Base-by-base conservation (phyloP, 768 basidiomycete species). In the Daedaleopsis sinensis region DNA sequence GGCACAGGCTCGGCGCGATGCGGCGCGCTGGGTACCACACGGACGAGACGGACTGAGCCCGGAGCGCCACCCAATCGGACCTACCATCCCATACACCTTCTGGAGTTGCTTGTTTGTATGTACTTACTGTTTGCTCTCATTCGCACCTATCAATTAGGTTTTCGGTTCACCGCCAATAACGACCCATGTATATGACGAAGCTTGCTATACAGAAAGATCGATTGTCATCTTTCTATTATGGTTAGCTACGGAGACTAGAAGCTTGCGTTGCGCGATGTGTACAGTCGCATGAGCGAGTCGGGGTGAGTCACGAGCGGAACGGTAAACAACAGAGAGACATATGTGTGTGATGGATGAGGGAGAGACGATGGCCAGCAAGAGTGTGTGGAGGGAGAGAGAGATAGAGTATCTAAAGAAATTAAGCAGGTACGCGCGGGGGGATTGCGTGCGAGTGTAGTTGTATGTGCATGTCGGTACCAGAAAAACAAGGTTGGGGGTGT, bases 11-110 rank as follows among this genome's bases (percentile, higher is more conserved):
- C 58, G 93, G 93, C 32, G 86, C 85, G 19, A 94, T 94, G 92
- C 83, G 93, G 67, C 83, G 92, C 49, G 93, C 93, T 54, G 93
- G 93, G 71, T 94, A 94, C 70, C 93, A 94, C 73, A 91, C 91
- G 35, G 84, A 91, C 68, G 91, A 93, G 77, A 72, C 71, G 35
- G 70, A 72, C 46, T 72, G 49, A 64, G 37, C 47, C 16, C n/a
- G 46, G n/a, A n/a, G n/a, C n/a, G n/a, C n/a, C n/a, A n/a, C n/a
- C n/a, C n/a, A n/a, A n/a, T 50, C 50, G 53, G 54, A 55, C 50
- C 36, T 51, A 16, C 42, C 39, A 52, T 27, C 38, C 10, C 42
- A 49, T 27, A 32, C 23, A 44, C 42, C 21, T 42, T 52, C 51
- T 46, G 51, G 57, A 39, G 39, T 42, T 46, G 51, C 51, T 32